These are phyloP conservation scores for Meredithiella fracta DNA, from an alignment of 2,329 filamentous ascomycete species.

Conservation along the genomic window DNA sequence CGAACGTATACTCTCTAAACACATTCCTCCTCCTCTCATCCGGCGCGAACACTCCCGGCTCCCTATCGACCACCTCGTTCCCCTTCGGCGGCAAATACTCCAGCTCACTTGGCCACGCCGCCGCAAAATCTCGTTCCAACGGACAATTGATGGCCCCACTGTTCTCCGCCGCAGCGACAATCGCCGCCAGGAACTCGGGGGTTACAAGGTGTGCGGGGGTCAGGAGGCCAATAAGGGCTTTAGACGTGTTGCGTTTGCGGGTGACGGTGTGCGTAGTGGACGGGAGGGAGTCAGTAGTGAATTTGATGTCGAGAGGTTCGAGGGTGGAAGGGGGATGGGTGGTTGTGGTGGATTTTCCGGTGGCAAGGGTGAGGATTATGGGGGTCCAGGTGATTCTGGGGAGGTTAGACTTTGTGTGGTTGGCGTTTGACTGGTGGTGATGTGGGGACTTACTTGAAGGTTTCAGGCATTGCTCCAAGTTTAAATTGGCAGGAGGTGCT, in stretches of 20 bases:
- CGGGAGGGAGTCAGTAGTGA: constrained; percentile 51
- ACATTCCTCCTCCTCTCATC: constrained; percentile 48
- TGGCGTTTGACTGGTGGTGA: background rate
- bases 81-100: constrained; percentile 57
- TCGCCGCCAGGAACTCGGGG: constrained; percentile 53
- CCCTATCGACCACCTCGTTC: constrained; percentile 55
- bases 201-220: constrained; percentile 65
- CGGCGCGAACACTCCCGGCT: constrained; percentile 55
- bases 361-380: constrained; percentile 35
- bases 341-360: constrained; percentile 47
- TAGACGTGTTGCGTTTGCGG: constrained; percentile 77
- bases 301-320: constrained; percentile 80
- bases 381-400: background rate
- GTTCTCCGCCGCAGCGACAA: constrained; percentile 36
- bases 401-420: no score
- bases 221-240: constrained; percentile 72
- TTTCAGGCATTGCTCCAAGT: constrained; percentile 52
- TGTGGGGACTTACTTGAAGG: constrained; percentile 34
- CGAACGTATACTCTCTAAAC: constrained; percentile 75
- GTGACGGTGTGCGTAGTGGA: constrained; percentile 77
- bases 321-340: constrained; percentile 49
- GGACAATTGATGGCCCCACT: constrained; percentile 33
- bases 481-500: constrained; percentile 46
- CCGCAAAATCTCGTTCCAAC: constrained; percentile 66
- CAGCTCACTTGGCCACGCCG: constrained; percentile 59